Base-by-base conservation (phyloP, 2,329 filamentous ascomycete species). In the Venturia aucupariae region DNA sequence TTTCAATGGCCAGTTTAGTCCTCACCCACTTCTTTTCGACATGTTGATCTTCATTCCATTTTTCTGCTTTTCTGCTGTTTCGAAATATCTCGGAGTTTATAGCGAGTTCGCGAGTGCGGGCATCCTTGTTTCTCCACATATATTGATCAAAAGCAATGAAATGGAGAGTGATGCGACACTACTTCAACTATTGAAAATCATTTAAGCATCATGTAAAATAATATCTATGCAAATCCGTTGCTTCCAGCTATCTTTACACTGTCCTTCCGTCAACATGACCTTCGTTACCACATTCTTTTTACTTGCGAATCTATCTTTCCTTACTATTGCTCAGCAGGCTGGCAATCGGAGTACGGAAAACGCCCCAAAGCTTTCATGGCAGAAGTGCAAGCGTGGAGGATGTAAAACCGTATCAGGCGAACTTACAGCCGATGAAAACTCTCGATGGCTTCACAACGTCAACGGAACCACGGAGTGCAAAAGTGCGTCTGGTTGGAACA, bases 361-460 rank as follows among this genome's bases (percentile, higher is more conserved):
- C 46, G 77, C 79, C 69, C 77, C 77, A 35, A 70, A 70, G 66
- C 69, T 79, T 65, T 71, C 70, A 64, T 77, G 73, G 70, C 70
- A 75, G 65, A 71, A 68, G 13, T 79, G 77, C 69, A 77, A 75
- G 59, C 73, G 73, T 64, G 73, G 61, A 63, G 74, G 72, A 70
- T 79, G 77, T 67, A 73, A 73, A 8, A 70, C 69, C 48, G 72
- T 76, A 68, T 61, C 68, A 42, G 73, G 71, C 48, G 70, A 72
- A 24, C 68, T 79, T 66, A 73, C 74, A n/a, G 71, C 80, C 39
- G 78, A 80, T 67, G 71, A 77, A 66, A 81, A 81, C 73, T 81
- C 79, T 78, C 77, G 79, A 66, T 81, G 79, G 79, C 67, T 78
- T 35, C 79, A 82, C 72, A 73, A 74, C 51, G 75, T 70, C 62